Base-by-base conservation (phyloP, 371 early-diverging fungal genomes). In the Mortierella sp. region DNA sequence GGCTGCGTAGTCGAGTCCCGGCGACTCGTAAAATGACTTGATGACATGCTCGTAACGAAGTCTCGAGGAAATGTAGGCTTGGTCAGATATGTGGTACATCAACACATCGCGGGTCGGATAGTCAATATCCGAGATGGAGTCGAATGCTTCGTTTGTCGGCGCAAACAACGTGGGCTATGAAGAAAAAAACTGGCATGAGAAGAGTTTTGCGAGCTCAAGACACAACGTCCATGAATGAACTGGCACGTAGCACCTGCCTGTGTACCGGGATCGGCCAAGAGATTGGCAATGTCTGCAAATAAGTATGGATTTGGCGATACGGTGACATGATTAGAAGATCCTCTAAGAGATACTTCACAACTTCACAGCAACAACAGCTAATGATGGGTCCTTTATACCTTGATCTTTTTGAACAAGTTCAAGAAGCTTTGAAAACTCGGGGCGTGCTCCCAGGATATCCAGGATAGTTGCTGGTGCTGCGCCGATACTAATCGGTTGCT, bases 61-160 rank as follows among this genome's bases (percentile, higher is more conserved):
- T 2, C 26, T 42, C 1, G 59, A 49, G 2, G 50, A 43, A 37
- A 48, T 53, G 51, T 66, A 66, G 30, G 56, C 55, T 15, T 55
- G 42, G n/a, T 62, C 42, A 2, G 63, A n/a, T 19, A 66, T 58
- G 48, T 72, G 67, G 42, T 72, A 72, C 67, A 72, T 48, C 42
- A 72, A 55, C 30, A 62, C 58, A 11, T 72, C 67, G 14, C 47
- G 66, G 0, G 59, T 61, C 2, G 73, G 67, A 23, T 53, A 53
- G n/a, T 66, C 67, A 17, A 52, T 63, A 19, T 72, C 73, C 2
- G 58, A 44, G 47, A 72, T 31, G n/a, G 63, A 66, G 37, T 72
- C 73, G 21, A 72, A 67, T 14, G 73, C 73, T 6, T 66, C 67
- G 67, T 72, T 72, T 26, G 61, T 66, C 11, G 73, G 73, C 2